Evolutionary conservation across 331 rosid species (phyloP).

Genomic region (Malus hybrid): DNA sequence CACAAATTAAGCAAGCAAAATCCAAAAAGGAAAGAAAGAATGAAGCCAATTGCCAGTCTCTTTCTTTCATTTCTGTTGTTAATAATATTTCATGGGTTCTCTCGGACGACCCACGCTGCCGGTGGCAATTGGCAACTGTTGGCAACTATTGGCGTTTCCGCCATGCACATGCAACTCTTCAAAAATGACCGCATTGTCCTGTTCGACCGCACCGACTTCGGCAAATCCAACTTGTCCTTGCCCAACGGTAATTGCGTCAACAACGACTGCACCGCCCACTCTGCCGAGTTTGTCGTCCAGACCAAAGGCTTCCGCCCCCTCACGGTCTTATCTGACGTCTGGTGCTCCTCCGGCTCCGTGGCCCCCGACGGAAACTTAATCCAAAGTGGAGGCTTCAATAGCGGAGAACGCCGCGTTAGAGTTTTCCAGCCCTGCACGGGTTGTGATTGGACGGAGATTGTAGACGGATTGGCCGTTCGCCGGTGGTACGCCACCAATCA

Average conservation of each 20-base stretch:
- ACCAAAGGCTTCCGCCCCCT: constrained; percentile 54
- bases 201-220: constrained; percentile 85
- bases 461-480: constrained; percentile 10
- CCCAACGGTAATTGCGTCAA: constrained; percentile 50
- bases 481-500: constrained; percentile 91
- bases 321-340: constrained; percentile 50
- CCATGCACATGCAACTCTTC: constrained; percentile 90
- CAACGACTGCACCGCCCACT: constrained; percentile 77
- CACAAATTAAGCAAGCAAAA: background rate
- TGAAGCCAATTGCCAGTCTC: background rate
- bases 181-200: constrained; percentile 68
- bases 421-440: constrained; percentile 34
- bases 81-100: background rate
- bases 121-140: constrained; percentile 57
- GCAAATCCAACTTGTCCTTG: constrained; percentile 48
- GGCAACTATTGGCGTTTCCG: constrained; percentile 58
- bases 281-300: constrained; percentile 56
- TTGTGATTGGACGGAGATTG: constrained; percentile 64
- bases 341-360: constrained; percentile 81
- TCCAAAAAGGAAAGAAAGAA: background rate
- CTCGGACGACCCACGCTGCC: constrained; percentile 12
- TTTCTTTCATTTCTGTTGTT: background rate
- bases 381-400: constrained; percentile 72
- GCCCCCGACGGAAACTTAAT: constrained; percentile 39
- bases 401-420: constrained; percentile 53